Evolutionary conservation across 495 filamentous ascomycete genomes (phyloP).

Genomic region (Entonaema liquescens): DNA sequence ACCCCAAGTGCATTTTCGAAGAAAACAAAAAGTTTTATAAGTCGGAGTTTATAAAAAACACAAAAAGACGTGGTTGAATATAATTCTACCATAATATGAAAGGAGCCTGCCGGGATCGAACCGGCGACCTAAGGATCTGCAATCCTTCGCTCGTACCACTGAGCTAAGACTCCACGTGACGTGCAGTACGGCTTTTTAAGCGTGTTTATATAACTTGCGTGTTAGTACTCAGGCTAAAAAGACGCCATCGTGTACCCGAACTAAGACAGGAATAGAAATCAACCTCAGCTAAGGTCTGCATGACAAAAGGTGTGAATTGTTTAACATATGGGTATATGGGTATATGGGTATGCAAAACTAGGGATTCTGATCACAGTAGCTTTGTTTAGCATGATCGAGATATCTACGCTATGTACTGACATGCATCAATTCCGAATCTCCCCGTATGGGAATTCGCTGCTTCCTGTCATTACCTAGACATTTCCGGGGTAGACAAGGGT

Average conservation of each 20-base stretch:
- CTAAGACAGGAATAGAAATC: background rate
- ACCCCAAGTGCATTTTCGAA: too few species aligned
- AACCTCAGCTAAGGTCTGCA: background rate
- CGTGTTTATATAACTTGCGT: background rate
- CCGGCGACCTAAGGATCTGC: constrained; percentile 8
- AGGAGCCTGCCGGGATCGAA: constrained; percentile 11
- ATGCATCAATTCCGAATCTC: too few species aligned
- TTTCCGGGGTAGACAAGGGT: constrained; percentile 28
- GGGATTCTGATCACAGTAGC: too few species aligned
- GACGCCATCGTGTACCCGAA: background rate
- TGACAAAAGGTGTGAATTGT: too few species aligned
- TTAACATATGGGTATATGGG: too few species aligned
- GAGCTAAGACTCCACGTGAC: constrained; percentile 7
- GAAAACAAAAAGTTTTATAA: background rate
- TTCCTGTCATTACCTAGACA: background rate
- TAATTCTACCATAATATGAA: background rate
- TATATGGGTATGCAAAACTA: too few species aligned
- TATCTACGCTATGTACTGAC: too few species aligned
- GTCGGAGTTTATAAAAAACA: background rate
- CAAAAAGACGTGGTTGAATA: background rate
- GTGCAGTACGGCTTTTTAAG: background rate
- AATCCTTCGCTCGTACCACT: constrained; percentile 10
- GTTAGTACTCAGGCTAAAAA: background rate
- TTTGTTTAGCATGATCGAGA: too few species aligned
- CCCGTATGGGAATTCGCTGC: background rate